phyloP scores from a whole-genome alignment of 2,329 filamentous ascomycete genomes.

The Knoxdaviesia capensis region DNA sequence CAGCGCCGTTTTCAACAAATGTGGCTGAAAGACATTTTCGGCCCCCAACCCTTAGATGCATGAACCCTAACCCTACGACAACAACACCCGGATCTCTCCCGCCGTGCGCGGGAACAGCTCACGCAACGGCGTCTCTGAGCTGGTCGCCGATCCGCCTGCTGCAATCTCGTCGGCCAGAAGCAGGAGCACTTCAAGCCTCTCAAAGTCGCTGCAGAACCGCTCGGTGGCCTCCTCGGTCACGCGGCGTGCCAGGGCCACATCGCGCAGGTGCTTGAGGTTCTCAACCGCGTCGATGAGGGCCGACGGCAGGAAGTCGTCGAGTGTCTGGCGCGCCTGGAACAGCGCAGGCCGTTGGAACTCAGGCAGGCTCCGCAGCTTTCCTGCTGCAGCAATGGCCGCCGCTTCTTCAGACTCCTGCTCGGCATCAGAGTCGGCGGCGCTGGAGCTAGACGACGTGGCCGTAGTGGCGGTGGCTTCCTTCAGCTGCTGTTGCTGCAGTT shows the following conservation, averaged over 20 bases:
- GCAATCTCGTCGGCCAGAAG: constrained; percentile 16
- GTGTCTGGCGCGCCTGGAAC: constrained; percentile 46
- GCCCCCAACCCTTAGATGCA: too few species aligned
- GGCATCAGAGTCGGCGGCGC: constrained; percentile 13
- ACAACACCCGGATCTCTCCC: constrained; percentile 36
- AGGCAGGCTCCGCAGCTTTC: constrained; percentile 23
- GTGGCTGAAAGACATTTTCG: not conserved
- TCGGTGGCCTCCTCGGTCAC: constrained; percentile 71
- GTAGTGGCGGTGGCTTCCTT: constrained; percentile 22
- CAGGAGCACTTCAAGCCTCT: constrained; percentile 30
- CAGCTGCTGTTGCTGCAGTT: not conserved
- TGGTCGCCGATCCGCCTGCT: too few species aligned
- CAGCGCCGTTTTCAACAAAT: not conserved
- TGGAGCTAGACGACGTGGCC: constrained; percentile 9
- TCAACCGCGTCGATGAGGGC: constrained; percentile 84
- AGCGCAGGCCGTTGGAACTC: constrained; percentile 41
- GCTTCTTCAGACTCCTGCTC: constrained; percentile 26
- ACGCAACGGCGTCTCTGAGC: constrained; percentile 11
- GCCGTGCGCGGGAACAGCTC: constrained; percentile 36
- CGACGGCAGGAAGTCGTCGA: constrained; percentile 84
- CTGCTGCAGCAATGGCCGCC: not conserved
- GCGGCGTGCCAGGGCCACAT: constrained; percentile 48
- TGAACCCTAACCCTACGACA: constrained; percentile 19
- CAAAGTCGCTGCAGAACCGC: constrained; percentile 72
- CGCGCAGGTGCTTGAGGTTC: constrained; percentile 54